Conservation (phyloP, 306 rosid species). For the Dalbergia cochinchinensis region DNA sequence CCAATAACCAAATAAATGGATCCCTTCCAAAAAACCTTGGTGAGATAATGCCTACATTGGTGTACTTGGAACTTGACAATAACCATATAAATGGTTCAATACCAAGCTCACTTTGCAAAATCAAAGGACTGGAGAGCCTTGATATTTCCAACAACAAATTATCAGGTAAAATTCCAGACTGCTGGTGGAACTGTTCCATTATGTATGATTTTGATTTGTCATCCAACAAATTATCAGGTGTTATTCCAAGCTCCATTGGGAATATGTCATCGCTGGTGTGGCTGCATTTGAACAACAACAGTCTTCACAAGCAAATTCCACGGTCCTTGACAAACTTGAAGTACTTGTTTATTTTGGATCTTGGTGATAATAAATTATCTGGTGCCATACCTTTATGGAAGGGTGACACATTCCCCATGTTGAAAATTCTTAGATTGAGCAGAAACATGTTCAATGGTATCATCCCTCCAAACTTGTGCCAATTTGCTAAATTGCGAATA, state of each 20-base stretch:
- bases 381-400: conserved; percentile 11
- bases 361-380: conserved; percentile 20
- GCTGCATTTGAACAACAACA: conserved; percentile 16
- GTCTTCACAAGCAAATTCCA: background rate
- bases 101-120: background rate
- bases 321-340: background rate
- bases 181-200: background rate
- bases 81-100: conserved; percentile 36
- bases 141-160: conserved; percentile 20
- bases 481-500: background rate
- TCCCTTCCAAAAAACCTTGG: conserved; percentile 30
- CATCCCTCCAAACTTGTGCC: conserved; percentile 19
- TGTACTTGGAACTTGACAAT: background rate
- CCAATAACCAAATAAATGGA: conserved; percentile 30
- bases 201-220: background rate
- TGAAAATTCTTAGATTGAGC: conserved; percentile 11
- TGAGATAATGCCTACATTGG: conserved; percentile 13
- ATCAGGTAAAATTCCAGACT: conserved; percentile 19
- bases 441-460: conserved; percentile 13
- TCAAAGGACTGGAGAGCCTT: background rate
- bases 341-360: background rate
- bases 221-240: conserved; percentile 5
- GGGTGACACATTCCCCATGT: background rate
- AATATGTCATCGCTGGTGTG: background rate
- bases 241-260: background rate